These are phyloP conservation scores for Penicillium herquei DNA, from an alignment of 495 filamentous ascomycete genomes.

Conservation along the genomic window DNA sequence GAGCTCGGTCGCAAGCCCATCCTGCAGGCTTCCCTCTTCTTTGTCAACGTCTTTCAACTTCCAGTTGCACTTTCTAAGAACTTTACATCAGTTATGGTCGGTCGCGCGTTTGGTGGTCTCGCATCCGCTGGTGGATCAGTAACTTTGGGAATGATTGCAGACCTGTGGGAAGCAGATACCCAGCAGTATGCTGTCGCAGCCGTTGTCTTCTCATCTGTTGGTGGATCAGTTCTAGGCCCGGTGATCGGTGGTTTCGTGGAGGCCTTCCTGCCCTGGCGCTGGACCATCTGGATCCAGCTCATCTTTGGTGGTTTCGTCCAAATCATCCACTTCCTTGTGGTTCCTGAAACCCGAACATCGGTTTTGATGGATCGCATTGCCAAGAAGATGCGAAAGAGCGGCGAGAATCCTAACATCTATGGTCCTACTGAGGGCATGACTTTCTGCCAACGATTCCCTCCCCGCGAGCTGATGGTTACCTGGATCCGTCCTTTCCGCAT, in stretches of 20 bases:
- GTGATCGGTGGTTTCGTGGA: conserved; percentile 78
- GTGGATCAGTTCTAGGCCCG: conserved; percentile 74
- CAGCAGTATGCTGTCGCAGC: conserved; percentile 67
- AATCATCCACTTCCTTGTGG: conserved; percentile 60
- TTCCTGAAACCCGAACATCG: conserved; percentile 58
- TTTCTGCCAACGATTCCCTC: conserved; percentile 57
- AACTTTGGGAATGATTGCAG: conserved; percentile 79
- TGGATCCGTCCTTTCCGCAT: conserved; percentile 62
- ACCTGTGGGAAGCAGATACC: conserved; percentile 73
- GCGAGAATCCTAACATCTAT: conserved; percentile 55
- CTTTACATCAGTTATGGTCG: conserved; percentile 63
- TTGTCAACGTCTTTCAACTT: conserved; percentile 75
- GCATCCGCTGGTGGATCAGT: conserved; percentile 76
- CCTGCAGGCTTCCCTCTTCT: conserved; percentile 63
- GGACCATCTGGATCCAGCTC: conserved; percentile 80
- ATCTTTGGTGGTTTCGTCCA: conserved; percentile 69
- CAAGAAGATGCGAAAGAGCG: conserved; percentile 50
- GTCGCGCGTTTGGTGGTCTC: conserved; percentile 66
- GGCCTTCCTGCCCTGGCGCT: conserved; percentile 62
- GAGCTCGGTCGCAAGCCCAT: conserved; percentile 72
- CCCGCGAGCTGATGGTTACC: conserved; percentile 52
- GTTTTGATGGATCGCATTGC: conserved; percentile 61
- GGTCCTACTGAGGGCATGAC: conserved; percentile 62
- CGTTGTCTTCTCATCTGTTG: conserved; percentile 73
- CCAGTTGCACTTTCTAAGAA: conserved; percentile 70